phyloP scores from a whole-genome alignment of 2,329 filamentous ascomycete genomes.

The Claviceps pazoutovae region DNA sequence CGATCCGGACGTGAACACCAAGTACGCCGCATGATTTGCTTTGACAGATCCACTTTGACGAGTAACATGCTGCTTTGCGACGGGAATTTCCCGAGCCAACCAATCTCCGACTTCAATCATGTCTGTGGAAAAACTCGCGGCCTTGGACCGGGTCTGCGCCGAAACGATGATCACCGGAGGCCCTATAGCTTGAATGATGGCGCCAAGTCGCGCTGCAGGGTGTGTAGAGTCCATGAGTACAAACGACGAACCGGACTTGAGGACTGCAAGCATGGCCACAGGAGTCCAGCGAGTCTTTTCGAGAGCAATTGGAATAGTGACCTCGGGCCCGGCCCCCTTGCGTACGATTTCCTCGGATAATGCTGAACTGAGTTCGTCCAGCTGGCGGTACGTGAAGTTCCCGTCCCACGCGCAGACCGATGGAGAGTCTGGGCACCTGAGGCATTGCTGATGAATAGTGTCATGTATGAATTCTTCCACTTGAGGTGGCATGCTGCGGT shows the following conservation, averaged over 20 bases:
- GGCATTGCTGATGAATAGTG: neutral
- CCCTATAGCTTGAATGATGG: neutral
- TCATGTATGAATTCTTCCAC: neutral
- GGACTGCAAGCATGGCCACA: constrained; percentile 13
- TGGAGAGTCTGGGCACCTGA: neutral
- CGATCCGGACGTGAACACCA: constrained; percentile 11
- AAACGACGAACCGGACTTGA: constrained; percentile 14
- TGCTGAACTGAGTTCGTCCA: neutral
- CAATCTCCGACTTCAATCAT: neutral
- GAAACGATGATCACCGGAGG: neutral
- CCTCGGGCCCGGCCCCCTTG: neutral
- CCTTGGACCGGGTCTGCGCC: neutral
- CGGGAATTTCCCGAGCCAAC: neutral
- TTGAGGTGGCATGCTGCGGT: neutral
- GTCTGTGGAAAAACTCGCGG: neutral
- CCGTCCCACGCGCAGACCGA: neutral
- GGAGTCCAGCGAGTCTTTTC: constrained; percentile 11
- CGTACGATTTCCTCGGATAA: neutral
- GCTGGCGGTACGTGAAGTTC: neutral
- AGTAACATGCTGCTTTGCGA: neutral
- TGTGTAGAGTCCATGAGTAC: neutral
- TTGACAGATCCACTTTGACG: neutral
- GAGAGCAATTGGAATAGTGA: constrained; percentile 8
- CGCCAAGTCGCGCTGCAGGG: neutral
- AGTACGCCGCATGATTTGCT: constrained; percentile 7